phyloP scores from a whole-genome alignment of 306 rosid species.

The Potentilla sterilis region DNA sequence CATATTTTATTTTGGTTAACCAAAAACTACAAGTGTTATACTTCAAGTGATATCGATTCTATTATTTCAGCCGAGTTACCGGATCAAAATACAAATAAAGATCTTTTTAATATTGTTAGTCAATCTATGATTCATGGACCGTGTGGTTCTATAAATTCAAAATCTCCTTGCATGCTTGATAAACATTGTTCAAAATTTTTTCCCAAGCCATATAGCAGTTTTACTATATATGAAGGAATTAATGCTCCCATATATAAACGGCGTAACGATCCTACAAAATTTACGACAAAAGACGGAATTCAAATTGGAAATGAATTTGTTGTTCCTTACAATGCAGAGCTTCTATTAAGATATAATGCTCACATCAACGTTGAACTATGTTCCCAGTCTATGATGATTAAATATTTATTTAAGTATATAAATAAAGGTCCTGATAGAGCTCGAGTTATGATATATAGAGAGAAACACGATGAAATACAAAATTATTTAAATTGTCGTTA shows the following conservation, averaged over 20 bases:
- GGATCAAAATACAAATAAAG: fast-evolving
- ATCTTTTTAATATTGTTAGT: background rate
- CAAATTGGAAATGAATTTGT: background rate
- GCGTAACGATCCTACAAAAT: background rate
- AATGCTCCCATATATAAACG: background rate
- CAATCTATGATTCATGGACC: background rate
- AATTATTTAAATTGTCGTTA: background rate
- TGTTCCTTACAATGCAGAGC: background rate
- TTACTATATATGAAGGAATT: too few species aligned
- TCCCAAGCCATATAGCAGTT: background rate
- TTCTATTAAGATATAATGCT: background rate
- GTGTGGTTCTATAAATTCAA: too few species aligned
- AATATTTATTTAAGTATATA: too few species aligned
- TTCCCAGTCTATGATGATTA: too few species aligned
- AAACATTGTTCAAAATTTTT: background rate
- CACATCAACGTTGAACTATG: too few species aligned
- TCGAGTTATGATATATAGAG: too few species aligned
- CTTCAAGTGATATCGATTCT: background rate
- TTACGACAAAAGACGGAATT: too few species aligned
- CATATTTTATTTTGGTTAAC: background rate
- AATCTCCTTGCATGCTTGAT: too few species aligned
- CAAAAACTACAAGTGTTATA: background rate
- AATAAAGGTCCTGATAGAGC: too few species aligned
- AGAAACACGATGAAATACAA: too few species aligned
- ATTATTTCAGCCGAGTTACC: background rate